phyloP scores from a whole-genome alignment of 1,284 basidiomycete species.

The Ustilago bromivora region DNA sequence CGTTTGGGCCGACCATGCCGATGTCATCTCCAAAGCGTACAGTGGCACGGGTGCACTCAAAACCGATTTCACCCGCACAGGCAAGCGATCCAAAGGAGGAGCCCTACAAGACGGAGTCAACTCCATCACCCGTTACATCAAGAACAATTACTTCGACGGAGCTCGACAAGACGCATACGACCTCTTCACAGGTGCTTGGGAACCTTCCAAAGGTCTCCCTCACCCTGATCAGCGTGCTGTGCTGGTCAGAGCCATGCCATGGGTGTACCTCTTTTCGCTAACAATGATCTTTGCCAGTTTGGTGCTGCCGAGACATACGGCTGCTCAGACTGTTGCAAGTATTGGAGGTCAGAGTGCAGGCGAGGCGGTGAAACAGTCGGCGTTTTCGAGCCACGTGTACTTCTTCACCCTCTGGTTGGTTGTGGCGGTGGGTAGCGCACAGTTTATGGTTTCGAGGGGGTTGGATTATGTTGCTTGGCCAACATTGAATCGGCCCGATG shows the following conservation, averaged over 20 bases:
- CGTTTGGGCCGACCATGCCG: constrained; percentile 99
- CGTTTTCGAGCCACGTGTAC: constrained; percentile 21
- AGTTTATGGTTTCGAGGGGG: constrained; percentile 63
- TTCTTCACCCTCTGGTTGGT: constrained; percentile 55
- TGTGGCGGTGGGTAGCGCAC: constrained; percentile 39
- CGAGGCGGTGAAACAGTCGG: constrained; percentile 14
- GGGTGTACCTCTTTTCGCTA: constrained; percentile 79
- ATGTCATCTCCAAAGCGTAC: constrained; percentile 90
- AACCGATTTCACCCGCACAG: constrained; percentile 92
- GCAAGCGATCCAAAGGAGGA: constrained; percentile 84
- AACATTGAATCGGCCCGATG: constrained; percentile 62
- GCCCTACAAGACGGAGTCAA: constrained; percentile 88
- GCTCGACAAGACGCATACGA: constrained; percentile 80
- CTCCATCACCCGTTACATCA: constrained; percentile 86
- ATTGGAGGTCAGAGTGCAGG: constrained; percentile 16
- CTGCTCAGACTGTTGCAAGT: constrained; percentile 22
- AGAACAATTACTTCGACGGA: constrained; percentile 98
- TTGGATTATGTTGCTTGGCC: constrained; percentile 68
- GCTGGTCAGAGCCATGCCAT: constrained; percentile 85
- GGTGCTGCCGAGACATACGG: constrained; percentile 50
- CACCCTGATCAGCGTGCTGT: constrained; percentile 83
- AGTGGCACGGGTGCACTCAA: constrained; percentile 95
- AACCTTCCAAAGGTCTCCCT: constrained; percentile 76
- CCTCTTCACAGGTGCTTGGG: constrained; percentile 90
- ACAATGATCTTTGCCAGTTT: constrained; percentile 76